Conservation (phyloP, 1,284 basidiomycete genomes). For the Exobasidium rhododendri region DNA sequence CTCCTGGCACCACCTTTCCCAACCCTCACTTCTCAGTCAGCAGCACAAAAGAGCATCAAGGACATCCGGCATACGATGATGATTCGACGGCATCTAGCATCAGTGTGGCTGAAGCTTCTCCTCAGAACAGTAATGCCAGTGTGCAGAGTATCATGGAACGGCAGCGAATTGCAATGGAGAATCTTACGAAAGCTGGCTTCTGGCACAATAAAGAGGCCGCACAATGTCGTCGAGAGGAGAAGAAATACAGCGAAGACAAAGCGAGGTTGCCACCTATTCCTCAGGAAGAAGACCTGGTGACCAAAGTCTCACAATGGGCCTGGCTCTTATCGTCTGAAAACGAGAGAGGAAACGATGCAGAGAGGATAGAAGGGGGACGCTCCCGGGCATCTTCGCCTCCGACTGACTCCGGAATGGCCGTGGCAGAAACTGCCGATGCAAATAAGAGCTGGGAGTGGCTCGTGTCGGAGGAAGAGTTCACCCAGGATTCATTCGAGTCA, state of each 20-base stretch:
- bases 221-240: too few relatives aligned
- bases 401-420: neutral
- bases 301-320: neutral
- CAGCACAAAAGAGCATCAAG: neutral
- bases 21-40: neutral
- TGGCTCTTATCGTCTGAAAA: neutral
- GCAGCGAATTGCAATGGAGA: neutral
- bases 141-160: neutral
- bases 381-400: neutral
- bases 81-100: neutral
- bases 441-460: neutral
- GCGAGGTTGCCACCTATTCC: neutral
- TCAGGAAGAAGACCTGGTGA: neutral
- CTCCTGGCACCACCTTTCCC: too few relatives aligned
- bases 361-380: neutral
- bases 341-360: neutral
- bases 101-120: neutral
- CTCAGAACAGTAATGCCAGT: neutral
- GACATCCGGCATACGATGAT: too few relatives aligned
- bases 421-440: neutral
- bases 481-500: neutral
- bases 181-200: neutral
- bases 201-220: neutral
- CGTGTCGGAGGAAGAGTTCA: neutral
- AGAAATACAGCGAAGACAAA: neutral